A percentile compares a stretch with the other conserved stretches of the same genome.
phyloP scores from a whole-genome alignment of 2,329 filamentous ascomycete species.

The Mycocentrospora acerina region DNA sequence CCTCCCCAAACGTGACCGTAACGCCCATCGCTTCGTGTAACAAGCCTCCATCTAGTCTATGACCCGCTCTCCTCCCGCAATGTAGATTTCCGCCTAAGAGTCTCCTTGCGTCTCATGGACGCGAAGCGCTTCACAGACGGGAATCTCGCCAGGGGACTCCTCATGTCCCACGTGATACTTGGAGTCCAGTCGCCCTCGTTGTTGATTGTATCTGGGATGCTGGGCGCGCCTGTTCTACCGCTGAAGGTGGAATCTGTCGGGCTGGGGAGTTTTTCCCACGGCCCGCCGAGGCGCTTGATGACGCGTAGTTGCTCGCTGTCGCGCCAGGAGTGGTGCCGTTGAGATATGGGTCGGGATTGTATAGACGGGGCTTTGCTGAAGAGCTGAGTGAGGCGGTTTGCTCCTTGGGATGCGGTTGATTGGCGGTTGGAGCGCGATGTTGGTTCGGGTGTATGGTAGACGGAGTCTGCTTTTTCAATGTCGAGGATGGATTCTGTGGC shows the following conservation, averaged over 20 bases:
- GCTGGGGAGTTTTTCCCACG: slow-evolving; percentile 14
- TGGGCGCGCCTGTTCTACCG: slow-evolving; percentile 10
- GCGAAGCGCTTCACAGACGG: too few species aligned
- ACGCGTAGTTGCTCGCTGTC: slow-evolving; percentile 23
- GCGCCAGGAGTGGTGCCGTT: slow-evolving; percentile 20
- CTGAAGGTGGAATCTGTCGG: slow-evolving; percentile 8
- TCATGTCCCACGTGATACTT: neutral
- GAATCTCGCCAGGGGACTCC: too few species aligned
- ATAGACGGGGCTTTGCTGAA: slow-evolving; percentile 6
- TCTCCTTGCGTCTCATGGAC: too few species aligned
- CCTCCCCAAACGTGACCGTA: too few species aligned
- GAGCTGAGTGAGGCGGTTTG: slow-evolving; percentile 4
- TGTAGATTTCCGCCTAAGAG: too few species aligned
- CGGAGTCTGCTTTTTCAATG: slow-evolving; percentile 1
- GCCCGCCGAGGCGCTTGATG: slow-evolving; percentile 20
- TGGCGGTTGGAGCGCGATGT: slow-evolving; percentile 4
- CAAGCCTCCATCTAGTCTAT: too few species aligned
- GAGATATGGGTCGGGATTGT: slow-evolving; percentile 3
- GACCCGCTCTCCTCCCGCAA: too few species aligned
- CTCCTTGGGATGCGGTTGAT: neutral
- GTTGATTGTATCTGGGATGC: slow-evolving; percentile 2
- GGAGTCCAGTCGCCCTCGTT: slow-evolving; percentile 9
- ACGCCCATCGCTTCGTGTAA: too few species aligned
- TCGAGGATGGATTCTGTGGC: slow-evolving; percentile 2
- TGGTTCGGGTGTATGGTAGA: neutral